Evolutionary conservation across 768 basidiomycete species (phyloP).

Genomic region (Agrocybe chaxingu): DNA sequence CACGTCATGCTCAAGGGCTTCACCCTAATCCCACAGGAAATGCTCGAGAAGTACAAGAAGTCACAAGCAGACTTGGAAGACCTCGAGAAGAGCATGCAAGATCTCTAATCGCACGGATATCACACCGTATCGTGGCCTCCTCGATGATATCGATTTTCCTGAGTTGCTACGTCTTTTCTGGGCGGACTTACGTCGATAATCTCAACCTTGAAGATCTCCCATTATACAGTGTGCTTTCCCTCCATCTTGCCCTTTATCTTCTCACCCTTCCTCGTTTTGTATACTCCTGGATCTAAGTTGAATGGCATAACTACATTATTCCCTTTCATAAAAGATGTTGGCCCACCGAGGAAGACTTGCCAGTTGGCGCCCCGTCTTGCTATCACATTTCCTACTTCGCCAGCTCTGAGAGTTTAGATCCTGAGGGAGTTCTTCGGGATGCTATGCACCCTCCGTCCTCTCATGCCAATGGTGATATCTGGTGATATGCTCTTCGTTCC

Average conservation of each 20-base stretch:
- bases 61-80: conserved; percentile 85
- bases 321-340: background rate
- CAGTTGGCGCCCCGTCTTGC: too few relatives aligned
- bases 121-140: background rate
- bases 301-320: conserved; percentile 8
- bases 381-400: too few relatives aligned
- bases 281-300: conserved; percentile 16
- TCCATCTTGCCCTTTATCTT: conserved; percentile 7
- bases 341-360: background rate
- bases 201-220: background rate
- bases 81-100: conserved; percentile 73
- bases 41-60: conserved; percentile 61
- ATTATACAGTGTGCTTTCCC: conserved; percentile 3
- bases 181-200: background rate
- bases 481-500: too few relatives aligned
- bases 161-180: background rate
- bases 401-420: too few relatives aligned
- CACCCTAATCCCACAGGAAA: conserved; percentile 50
- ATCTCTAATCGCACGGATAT: conserved; percentile 40
- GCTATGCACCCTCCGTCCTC: too few relatives aligned
- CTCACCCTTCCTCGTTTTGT: conserved; percentile 13
- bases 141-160: background rate
- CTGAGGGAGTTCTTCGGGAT: too few relatives aligned
- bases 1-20: background rate
- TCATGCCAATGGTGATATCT: too few relatives aligned